Evolutionary conservation across 2,329 filamentous ascomycete species (phyloP), one percentile per base, ranked within the genome.

Genomic region (Pseudocercospora fijiensis): DNA sequence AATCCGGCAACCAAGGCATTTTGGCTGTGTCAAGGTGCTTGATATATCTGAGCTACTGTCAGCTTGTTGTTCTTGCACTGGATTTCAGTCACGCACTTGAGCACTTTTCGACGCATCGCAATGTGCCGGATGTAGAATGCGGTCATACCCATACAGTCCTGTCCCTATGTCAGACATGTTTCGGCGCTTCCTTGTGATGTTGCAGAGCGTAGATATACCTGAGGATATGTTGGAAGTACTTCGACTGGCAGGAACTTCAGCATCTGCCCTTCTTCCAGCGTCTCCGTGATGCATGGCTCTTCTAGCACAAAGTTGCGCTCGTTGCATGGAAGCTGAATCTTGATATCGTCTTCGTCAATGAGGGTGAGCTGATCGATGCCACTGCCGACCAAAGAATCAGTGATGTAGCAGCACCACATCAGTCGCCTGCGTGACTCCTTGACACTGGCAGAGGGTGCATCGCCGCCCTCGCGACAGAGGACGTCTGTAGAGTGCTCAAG

Each of bases 351-450:
- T 45, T 69, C 68, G 30, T 71, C 68, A 37, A 71, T 69, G 28
- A 71, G 57, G 1, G 68, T 70, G 41, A 71, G 59, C 53, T 71
- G 67, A 57, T 71, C 69, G 18, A 71, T 68, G 8, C 69, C 69
- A 49, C 65, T 69, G 27, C 69, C 69, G 2, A 71, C 66, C n/a
- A 69, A 47, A 2, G 66, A 67, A 30, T 71, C 69, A 8, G 68
- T 69, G 45, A 70, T 69, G 51, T 70, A 71, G 58, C 67, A 69
- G 26, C 68, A 67, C 69, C 69, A 71, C 69, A 71, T 71, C 41
- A 71, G 62, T 41, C 69, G 63, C 26, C 69, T 62, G n/a, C 69
- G 68, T 51, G 65, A 67, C 53, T 71, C 69, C 58, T 70, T 71
- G 47, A 69, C 68, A 56, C 67, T 70, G 4, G 69, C 69, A 30